These are phyloP conservation scores for Trametes cinnabarina DNA, from an alignment of 768 basidiomycete species.

Conservation along the genomic window DNA sequence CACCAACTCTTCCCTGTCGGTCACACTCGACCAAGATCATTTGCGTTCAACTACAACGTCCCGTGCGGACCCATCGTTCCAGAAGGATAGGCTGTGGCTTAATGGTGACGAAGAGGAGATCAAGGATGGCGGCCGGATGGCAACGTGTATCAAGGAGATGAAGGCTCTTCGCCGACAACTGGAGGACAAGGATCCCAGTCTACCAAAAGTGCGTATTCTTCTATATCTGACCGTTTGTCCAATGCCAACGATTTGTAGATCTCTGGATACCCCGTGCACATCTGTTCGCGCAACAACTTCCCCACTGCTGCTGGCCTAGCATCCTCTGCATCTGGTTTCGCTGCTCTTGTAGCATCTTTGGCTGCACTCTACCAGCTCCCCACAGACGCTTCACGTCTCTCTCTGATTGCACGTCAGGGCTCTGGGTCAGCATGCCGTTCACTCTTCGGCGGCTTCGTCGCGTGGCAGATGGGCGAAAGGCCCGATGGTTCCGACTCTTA, in stretches of 20 bases:
- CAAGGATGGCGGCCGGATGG: constrained; percentile 72
- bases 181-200: constrained; percentile 65
- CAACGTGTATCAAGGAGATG: constrained; percentile 87
- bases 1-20: constrained; percentile 97
- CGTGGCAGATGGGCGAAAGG: constrained; percentile 78
- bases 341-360: constrained; percentile 89
- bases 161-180: constrained; percentile 70
- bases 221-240: not conserved
- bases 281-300: constrained; percentile 97
- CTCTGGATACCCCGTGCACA: constrained; percentile 74
- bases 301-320: constrained; percentile 98
- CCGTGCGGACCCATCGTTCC: constrained; percentile 72
- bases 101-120: constrained; percentile 92
- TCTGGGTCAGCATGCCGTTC: constrained; percentile 98
- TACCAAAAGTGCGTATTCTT: constrained; percentile 58
- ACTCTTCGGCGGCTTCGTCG: constrained; percentile 95
- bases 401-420: constrained; percentile 93
- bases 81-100: constrained; percentile 84
- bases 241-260: constrained; percentile 42
- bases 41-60: constrained; percentile 92
- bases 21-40: constrained; percentile 96
- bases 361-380: constrained; percentile 84
- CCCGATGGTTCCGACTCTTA: constrained; percentile 80
- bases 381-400: constrained; percentile 74
- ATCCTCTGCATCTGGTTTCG: constrained; percentile 95